phyloP scores from a whole-genome alignment of 2,329 filamentous ascomycete genomes.

The Cercospora sojina region DNA sequence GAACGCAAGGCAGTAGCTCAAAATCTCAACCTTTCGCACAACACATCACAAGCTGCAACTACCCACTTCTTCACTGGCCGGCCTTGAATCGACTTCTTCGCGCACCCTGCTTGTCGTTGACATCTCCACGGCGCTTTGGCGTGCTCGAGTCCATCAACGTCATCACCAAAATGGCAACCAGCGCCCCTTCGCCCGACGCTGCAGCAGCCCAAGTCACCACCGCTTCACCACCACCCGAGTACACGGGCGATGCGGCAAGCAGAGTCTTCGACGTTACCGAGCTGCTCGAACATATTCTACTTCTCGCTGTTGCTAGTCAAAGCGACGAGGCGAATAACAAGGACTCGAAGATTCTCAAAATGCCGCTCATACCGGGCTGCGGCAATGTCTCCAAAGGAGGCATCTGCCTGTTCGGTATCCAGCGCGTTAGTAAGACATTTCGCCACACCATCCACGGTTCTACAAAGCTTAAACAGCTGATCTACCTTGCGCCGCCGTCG shows the following conservation, averaged over 20 bases:
- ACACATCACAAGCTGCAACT: too few species aligned
- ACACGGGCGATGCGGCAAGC: background rate
- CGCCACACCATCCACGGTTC: background rate
- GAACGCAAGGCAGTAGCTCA: too few species aligned
- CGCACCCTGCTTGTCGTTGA: too few species aligned
- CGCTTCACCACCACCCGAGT: background rate
- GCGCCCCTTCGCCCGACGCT: too few species aligned
- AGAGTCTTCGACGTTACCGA: background rate
- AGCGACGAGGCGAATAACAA: background rate
- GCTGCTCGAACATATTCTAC: constrained; percentile 4
- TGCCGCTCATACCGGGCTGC: background rate
- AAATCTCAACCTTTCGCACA: too few species aligned
- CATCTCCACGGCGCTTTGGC: too few species aligned
- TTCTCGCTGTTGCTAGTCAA: background rate
- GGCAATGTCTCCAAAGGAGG: background rate
- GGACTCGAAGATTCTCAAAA: background rate
- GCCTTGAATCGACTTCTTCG: too few species aligned
- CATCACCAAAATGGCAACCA: background rate
- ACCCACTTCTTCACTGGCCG: too few species aligned
- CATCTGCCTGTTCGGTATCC: background rate
- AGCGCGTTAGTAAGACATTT: background rate
- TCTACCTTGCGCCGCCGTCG: background rate
- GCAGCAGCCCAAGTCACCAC: too few species aligned
- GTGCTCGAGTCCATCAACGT: too few species aligned
- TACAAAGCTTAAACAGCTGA: background rate